A percentile compares a stretch with the other conserved stretches of the same genome.
Evolutionary conservation across 2,329 filamentous ascomycete species (phyloP).

Genomic region (Colletotrichum chrysophilum): DNA sequence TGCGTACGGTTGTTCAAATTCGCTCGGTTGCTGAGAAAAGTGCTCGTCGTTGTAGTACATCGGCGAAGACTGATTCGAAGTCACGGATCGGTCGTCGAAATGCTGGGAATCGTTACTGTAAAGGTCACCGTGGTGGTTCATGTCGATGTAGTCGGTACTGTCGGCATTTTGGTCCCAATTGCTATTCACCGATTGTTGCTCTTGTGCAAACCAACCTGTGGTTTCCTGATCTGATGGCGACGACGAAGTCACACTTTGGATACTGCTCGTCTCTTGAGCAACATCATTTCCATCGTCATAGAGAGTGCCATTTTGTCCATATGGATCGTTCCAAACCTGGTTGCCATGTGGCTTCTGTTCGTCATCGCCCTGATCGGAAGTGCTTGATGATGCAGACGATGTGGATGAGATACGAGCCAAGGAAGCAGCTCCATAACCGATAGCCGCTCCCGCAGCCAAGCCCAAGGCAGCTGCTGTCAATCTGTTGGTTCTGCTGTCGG

Average conservation of each 20-base stretch:
- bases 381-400: background rate
- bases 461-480: too few relatives aligned
- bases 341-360: too few relatives aligned
- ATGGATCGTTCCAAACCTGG: background rate
- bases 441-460: too few relatives aligned
- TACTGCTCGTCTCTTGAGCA: background rate
- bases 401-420: background rate
- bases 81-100: background rate
- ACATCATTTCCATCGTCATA: background rate
- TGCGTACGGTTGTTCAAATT: background rate
- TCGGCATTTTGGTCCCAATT: background rate
- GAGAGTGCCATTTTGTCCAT: background rate
- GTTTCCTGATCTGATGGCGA: background rate
- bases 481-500: too few relatives aligned
- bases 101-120: background rate
- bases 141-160: background rate
- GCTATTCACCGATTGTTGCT: background rate
- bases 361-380: background rate
- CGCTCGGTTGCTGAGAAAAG: too few relatives aligned
- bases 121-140: rapidly evolving
- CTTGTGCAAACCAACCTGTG: background rate
- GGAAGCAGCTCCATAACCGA: too few relatives aligned
- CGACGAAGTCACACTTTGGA: rapidly evolving
- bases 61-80: background rate
- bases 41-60: background rate